These are phyloP conservation scores for Zea mays DNA, from an alignment of 176 grass and related monocot genomes.

Conservation along the genomic window Zm-B73-REFERENCE-NAM-5.0 NC_050102.1:164515501-164516000, in stretches of 20 bases:
- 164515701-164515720: slow-evolving; percentile 93
- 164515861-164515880: slow-evolving; percentile 96
- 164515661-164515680: background rate
- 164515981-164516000: background rate
- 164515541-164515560: slow-evolving; percentile 20
- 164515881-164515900: slow-evolving; percentile 52
- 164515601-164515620: background rate
- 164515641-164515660: background rate
- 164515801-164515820: slow-evolving; percentile 99
- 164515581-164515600: background rate
- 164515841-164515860: slow-evolving; percentile 91
- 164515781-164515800: slow-evolving; percentile 84
- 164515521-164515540: slow-evolving; percentile 59
- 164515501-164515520: background rate
- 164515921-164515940: background rate
- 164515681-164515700: slow-evolving; percentile 29
- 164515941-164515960: background rate
- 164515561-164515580: slow-evolving; percentile 35
- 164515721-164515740: slow-evolving; percentile 75
- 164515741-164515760: slow-evolving; percentile 85
- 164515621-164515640: background rate
- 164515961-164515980: background rate
- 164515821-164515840: slow-evolving; percentile 93
- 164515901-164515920: background rate
- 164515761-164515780: slow-evolving; percentile 98